A percentile compares a stretch with the other conserved stretches of the same genome.
Evolutionary conservation across 148 eudicot species (phyloP).

Genomic region (Rhododendron williamsianum): DNA sequence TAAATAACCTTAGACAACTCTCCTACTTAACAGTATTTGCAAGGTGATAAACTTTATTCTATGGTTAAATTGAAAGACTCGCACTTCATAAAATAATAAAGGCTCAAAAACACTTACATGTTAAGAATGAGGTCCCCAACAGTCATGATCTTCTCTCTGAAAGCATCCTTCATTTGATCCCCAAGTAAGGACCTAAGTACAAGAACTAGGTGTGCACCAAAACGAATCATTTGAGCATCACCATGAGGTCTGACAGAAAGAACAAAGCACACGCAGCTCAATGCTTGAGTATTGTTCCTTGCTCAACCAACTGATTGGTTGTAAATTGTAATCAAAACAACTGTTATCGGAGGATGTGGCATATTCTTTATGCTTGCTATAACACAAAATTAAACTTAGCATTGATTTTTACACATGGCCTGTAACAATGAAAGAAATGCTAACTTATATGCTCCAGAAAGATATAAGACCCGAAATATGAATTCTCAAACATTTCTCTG

Average conservation of each 20-base stretch:
- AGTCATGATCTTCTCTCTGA: slow-evolving; percentile 82
- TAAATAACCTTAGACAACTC: neutral
- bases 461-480: neutral
- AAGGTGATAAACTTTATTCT: neutral
- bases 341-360: neutral
- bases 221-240: slow-evolving; percentile 94
- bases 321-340: neutral
- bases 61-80: neutral
- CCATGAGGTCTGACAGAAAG: slow-evolving; percentile 61
- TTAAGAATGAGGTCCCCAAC: slow-evolving; percentile 96
- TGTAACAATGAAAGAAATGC: neutral
- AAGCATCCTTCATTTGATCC: slow-evolving; percentile 68
- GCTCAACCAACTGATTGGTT: neutral
- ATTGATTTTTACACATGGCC: neutral
- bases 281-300: neutral
- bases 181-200: slow-evolving; percentile 75
- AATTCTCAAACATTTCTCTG: neutral
- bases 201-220: slow-evolving; percentile 92
- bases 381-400: neutral
- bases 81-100: neutral
- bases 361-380: neutral
- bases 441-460: neutral
- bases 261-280: slow-evolving; percentile 10
- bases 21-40: neutral
- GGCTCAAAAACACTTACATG: slow-evolving; percentile 48